Conservation (phyloP, 2,329 filamentous ascomycete species). For the Trichoderma arundinaceum region DNA sequence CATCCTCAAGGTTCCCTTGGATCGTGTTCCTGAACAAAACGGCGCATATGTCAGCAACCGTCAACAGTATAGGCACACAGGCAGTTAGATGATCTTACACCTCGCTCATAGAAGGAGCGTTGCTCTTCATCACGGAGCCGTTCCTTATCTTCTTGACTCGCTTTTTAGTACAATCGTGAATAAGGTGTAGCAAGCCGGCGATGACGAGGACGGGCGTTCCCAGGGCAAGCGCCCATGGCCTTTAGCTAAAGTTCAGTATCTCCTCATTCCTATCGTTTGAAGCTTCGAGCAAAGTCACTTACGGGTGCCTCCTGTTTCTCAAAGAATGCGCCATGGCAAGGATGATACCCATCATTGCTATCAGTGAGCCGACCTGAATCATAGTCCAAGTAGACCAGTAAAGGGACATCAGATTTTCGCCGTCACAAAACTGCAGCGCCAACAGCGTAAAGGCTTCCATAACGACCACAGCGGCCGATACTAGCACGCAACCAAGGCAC, state of each 20-base stretch:
- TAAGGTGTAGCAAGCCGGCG: slow-evolving; percentile 57
- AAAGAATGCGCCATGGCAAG: slow-evolving; percentile 58
- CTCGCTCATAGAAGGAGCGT: slow-evolving; percentile 50
- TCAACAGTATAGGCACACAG: not conserved
- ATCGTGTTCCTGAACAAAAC: slow-evolving; percentile 45
- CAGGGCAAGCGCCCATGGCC: slow-evolving; percentile 63
- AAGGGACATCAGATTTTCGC: slow-evolving; percentile 63
- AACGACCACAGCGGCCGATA: slow-evolving; percentile 54
- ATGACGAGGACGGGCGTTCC: slow-evolving; percentile 66
- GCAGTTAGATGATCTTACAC: slow-evolving; percentile 45
- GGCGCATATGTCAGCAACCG: not conserved
- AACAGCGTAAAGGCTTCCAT: slow-evolving; percentile 61
- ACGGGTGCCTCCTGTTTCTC: slow-evolving; percentile 58
- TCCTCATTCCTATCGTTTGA: no score
- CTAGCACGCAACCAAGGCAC: slow-evolving; percentile 51
- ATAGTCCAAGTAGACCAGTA: slow-evolving; percentile 68
- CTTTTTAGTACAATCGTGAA: slow-evolving; percentile 50
- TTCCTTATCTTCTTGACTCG: slow-evolving; percentile 44
- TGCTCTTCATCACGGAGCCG: slow-evolving; percentile 38
- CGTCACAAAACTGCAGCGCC: slow-evolving; percentile 63
- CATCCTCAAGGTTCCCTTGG: slow-evolving; percentile 35
- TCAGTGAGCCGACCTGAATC: slow-evolving; percentile 62
- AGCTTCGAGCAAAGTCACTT: slow-evolving; percentile 37
- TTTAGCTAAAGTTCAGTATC: slow-evolving; percentile 40
- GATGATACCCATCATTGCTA: slow-evolving; percentile 63